phyloP scores from a whole-genome alignment of 2,329 filamentous ascomycete genomes.

The Fusarium caatingaense region DNA sequence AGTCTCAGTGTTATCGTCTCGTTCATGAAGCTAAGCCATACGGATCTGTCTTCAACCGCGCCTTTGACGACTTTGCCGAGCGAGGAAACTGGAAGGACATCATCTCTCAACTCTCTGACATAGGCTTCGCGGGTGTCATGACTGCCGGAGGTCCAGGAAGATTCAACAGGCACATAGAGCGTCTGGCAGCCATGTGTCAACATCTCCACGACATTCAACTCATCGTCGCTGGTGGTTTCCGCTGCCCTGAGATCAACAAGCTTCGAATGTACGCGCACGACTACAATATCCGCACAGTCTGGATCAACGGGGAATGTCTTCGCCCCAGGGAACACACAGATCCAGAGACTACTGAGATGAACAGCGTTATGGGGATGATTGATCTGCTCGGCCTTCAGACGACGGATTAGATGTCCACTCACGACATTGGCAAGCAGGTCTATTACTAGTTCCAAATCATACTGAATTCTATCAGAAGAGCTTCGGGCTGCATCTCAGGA shows the following conservation, averaged over 20 bases:
- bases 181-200: slow-evolving; percentile 53
- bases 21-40: slow-evolving; percentile 56
- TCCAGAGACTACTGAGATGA: slow-evolving; percentile 43
- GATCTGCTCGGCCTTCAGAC: slow-evolving; percentile 36
- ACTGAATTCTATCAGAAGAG: no score
- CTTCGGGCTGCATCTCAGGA: background rate
- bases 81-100: slow-evolving; percentile 28
- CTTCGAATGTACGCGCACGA: slow-evolving; percentile 47
- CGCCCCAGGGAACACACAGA: slow-evolving; percentile 17
- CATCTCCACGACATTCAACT: slow-evolving; percentile 55
- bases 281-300: slow-evolving; percentile 46
- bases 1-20: slow-evolving; percentile 54
- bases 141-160: slow-evolving; percentile 63
- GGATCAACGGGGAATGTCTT: slow-evolving; percentile 61
- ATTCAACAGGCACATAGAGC: slow-evolving; percentile 54
- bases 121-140: slow-evolving; percentile 64
- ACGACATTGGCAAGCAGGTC: slow-evolving; percentile 44
- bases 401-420: slow-evolving; percentile 46
- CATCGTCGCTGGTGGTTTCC: slow-evolving; percentile 64
- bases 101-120: slow-evolving; percentile 52
- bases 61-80: slow-evolving; percentile 62
- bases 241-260: slow-evolving; percentile 53
- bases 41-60: slow-evolving; percentile 65
- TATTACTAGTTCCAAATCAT: slow-evolving; percentile 23
- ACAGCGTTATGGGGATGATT: slow-evolving; percentile 42